Evolutionary conservation across 179 eudicot genomes (phyloP).

Genomic region (Silene noctiflora): DNA sequence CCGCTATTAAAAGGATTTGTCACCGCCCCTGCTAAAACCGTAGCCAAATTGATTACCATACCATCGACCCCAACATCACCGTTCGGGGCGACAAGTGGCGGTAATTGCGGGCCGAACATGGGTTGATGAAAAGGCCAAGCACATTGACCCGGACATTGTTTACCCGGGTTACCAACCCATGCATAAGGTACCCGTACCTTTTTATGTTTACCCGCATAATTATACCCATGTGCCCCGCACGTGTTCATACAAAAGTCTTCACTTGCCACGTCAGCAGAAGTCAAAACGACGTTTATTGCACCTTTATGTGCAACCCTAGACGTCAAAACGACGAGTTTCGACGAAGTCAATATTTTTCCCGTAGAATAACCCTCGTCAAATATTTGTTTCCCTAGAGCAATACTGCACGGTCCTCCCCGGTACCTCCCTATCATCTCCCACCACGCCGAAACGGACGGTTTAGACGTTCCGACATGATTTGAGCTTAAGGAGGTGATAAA

Average conservation of each 20-base stretch:
- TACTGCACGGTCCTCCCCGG: slow-evolving; percentile 21
- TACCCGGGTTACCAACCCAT: slow-evolving; percentile 45
- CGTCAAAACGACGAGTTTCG: slow-evolving; percentile 30
- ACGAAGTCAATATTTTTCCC: slow-evolving; percentile 22
- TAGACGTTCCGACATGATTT: neutral
- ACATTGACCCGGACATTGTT: slow-evolving; percentile 41
- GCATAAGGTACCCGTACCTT: slow-evolving; percentile 26
- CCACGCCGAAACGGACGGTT: slow-evolving; percentile 41
- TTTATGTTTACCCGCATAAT: slow-evolving; percentile 22
- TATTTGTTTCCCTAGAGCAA: slow-evolving; percentile 30
- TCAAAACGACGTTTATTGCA: slow-evolving; percentile 35
- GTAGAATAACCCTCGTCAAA: slow-evolving; percentile 24
- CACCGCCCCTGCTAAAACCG: slow-evolving; percentile 36
- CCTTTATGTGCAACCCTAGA: slow-evolving; percentile 16
- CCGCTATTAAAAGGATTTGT: slow-evolving; percentile 40
- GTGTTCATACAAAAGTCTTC: slow-evolving; percentile 32
- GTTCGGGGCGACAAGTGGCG: slow-evolving; percentile 35
- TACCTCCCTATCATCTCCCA: slow-evolving; percentile 30
- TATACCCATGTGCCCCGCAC: slow-evolving; percentile 36
- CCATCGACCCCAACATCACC: slow-evolving; percentile 39
- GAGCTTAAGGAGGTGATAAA: slow-evolving; percentile 42
- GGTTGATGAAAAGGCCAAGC: slow-evolving; percentile 44
- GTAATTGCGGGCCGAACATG: slow-evolving; percentile 36
- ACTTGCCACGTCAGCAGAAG: slow-evolving; percentile 34
- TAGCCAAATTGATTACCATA: slow-evolving; percentile 38